These are phyloP conservation scores for Xylariaceae sp. DNA, from an alignment of 2,329 filamentous ascomycete species.

Conservation along the genomic window DNA sequence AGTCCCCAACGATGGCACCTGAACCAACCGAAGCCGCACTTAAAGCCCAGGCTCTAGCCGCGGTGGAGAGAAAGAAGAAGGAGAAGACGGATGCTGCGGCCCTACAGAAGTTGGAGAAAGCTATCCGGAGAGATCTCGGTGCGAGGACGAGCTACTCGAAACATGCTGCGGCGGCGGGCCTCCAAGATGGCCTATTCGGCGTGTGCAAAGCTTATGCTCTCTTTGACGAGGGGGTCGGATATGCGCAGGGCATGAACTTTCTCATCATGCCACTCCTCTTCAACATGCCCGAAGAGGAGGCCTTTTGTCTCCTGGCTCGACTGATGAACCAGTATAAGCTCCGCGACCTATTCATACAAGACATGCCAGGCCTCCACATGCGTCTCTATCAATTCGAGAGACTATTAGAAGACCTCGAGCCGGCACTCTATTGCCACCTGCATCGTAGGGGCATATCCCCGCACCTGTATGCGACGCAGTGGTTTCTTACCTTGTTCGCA, in stretches of 20 bases:
- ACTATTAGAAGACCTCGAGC: conserved; percentile 86
- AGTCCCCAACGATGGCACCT: conserved; percentile 47
- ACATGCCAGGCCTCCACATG: conserved; percentile 93
- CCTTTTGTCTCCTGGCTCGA: conserved; percentile 85
- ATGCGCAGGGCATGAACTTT: conserved; percentile 99
- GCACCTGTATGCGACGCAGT: conserved; percentile 94
- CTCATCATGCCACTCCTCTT: conserved; percentile 93
- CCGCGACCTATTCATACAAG: conserved; percentile 85
- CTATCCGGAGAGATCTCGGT: conserved; percentile 83
- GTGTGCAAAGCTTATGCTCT: conserved; percentile 96
- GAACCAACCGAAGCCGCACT: conserved; percentile 58
- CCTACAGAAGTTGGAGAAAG: conserved; percentile 79
- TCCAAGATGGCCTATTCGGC: conserved; percentile 90
- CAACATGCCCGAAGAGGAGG: conserved; percentile 97
- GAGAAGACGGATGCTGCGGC: conserved; percentile 68
- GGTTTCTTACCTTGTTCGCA: conserved; percentile 97
- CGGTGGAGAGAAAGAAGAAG: conserved; percentile 67
- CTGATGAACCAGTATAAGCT: conserved; percentile 96
- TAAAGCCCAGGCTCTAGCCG: conserved; percentile 56
- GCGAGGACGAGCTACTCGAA: conserved; percentile 94
- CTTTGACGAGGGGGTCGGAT: conserved; percentile 89
- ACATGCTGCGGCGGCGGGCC: conserved; percentile 80
- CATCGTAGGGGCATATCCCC: conserved; percentile 80
- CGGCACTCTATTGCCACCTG: conserved; percentile 89
- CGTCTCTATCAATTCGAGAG: conserved; percentile 93